phyloP scores from a whole-genome alignment of 306 rosid species.

The Comarum palustre region DNA sequence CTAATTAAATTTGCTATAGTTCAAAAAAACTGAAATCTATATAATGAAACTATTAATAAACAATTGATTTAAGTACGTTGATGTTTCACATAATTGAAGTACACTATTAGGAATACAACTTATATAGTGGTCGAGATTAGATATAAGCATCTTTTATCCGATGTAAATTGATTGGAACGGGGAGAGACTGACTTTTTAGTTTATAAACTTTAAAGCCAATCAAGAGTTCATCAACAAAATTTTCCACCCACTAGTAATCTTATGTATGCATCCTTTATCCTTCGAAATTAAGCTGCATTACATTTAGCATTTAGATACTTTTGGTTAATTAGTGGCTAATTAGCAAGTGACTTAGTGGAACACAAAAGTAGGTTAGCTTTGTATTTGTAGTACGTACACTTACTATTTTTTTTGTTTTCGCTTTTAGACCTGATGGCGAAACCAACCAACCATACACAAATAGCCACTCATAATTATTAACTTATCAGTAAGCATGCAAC shows the following conservation, averaged over 20 bases:
- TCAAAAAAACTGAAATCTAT: too few relatives aligned
- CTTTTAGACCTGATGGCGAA: slow-evolving; percentile 10
- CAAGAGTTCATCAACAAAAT: background rate
- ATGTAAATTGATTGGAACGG: background rate
- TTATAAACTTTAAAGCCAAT: slow-evolving; percentile 13
- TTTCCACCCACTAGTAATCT: background rate
- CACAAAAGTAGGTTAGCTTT: slow-evolving; percentile 11
- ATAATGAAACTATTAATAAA: too few relatives aligned
- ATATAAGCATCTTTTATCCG: too few relatives aligned
- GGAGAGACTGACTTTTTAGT: background rate
- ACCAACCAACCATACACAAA: slow-evolving; percentile 15
- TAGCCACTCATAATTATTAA: slow-evolving; percentile 2
- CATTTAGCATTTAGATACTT: too few relatives aligned
- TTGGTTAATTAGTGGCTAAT: background rate
- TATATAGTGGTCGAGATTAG: too few relatives aligned
- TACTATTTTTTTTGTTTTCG: too few relatives aligned
- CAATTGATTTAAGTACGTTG: too few relatives aligned
- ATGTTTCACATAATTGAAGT: too few relatives aligned
- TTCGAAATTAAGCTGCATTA: background rate
- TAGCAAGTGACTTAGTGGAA: slow-evolving; percentile 13
- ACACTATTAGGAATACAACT: too few relatives aligned
- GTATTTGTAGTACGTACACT: too few relatives aligned
- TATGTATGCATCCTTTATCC: background rate
- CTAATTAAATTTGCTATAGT: too few relatives aligned
- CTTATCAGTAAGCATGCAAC: background rate